Evolutionary conservation across 805 yeast species (phyloP), one percentile per base, ranked within the genome.

Genomic region (Yarrowia sp.): DNA sequence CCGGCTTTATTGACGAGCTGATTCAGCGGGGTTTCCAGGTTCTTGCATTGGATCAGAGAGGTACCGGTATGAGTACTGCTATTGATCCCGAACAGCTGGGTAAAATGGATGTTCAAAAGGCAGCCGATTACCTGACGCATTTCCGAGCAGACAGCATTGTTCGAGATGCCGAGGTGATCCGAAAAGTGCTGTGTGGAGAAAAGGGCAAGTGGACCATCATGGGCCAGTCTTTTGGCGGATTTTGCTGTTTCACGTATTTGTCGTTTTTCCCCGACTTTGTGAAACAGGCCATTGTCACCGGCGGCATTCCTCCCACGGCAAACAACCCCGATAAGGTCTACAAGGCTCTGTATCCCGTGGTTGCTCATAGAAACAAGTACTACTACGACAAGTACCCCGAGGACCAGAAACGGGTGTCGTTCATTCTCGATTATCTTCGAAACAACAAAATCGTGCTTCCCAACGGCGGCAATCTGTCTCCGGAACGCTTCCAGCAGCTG

Each of bases 141-240:
- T 86, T 85, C 73, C 74, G 88, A 53, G 87, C 87, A 3, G 87
- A 84, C 72, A 72, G 63, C 30, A 72, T 72, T 43, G 73, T 71
- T 47, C 78, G 78, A 63, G 89, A 86, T 70, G 78, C 82, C 65
- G 89, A 86, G 69, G 46, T 68, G 9, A 81, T 86, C 39, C 75
- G 88, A 53, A 70, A 70, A 36, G 70, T 86, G 47, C 66, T 82
- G 15, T 63, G 53, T 19, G 68, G 71, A 15, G 55, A 68, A 24
- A 77, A 78, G 1, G 71, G 72, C 14, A 82, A 82, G 72, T 84
- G 87, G 87, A 79, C 86, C 15, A 69, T 86, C 17, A 72, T 83
- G 42, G 89, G 88, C 10, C 87, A 85, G 71, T 82, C 86, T 2
- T 84, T 79, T 71, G 87, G 88, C 30, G 88, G 88, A 0, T 85